These are phyloP conservation scores for Asterella californica DNA, from an alignment of 225 moss, liverwort and hornwort species.

Conservation along the genomic window DNA sequence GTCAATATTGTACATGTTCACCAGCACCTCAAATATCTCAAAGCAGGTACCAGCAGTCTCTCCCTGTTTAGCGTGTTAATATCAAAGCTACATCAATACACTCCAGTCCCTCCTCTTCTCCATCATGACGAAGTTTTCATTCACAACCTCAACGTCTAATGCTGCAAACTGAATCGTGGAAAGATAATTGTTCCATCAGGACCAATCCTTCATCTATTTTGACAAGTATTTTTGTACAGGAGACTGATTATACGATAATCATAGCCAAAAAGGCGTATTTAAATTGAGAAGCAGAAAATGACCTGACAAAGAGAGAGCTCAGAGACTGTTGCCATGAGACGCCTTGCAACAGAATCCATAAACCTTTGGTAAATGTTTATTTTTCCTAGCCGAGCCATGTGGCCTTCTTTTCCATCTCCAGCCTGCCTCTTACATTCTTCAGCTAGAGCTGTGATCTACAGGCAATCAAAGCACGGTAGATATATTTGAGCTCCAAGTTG, in stretches of 20 bases:
- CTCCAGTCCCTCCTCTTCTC: too few relatives aligned
- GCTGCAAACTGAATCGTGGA: too few relatives aligned
- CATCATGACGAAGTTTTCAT: too few relatives aligned
- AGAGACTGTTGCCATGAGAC: conserved; percentile 68
- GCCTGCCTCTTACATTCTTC: conserved; percentile 49
- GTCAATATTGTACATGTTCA: too few relatives aligned
- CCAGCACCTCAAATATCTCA: too few relatives aligned
- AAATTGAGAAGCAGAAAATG: background rate
- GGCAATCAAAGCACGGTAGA: background rate
- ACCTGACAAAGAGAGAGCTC: conserved; percentile 85
- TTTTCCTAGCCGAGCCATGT: conserved; percentile 37
- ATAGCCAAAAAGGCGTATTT: background rate
- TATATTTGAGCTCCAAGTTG: background rate
- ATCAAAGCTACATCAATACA: too few relatives aligned
- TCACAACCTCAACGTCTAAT: too few relatives aligned
- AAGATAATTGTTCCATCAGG: too few relatives aligned
- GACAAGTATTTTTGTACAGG: background rate
- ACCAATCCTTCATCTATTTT: background rate
- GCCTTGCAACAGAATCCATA: conserved; percentile 45
- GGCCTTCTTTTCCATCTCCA: conserved; percentile 34
- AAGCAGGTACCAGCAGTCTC: too few relatives aligned
- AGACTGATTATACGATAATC: background rate
- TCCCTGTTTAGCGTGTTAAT: too few relatives aligned
- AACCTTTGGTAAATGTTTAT: conserved; percentile 50
- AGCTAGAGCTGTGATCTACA: conserved; percentile 55